Percentiles rank a stretch among this genome's conserved stretches.
Evolutionary conservation across 2,329 filamentous ascomycete genomes (phyloP).

Genomic region (Hypoxylon sp.): DNA sequence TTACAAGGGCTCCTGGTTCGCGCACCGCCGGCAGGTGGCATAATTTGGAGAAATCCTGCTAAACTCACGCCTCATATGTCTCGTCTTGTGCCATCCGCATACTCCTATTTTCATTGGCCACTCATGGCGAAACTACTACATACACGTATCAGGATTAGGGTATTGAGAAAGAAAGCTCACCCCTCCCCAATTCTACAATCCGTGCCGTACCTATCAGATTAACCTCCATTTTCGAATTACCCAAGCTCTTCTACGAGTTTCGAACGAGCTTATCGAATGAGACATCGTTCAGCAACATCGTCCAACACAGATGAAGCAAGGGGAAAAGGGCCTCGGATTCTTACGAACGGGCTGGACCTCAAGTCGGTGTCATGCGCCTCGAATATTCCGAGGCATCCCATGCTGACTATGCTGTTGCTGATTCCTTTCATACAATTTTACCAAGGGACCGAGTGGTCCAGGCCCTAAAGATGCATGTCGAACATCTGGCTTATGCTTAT

Average conservation of each 20-base stretch:
- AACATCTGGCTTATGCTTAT: conserved; percentile 6
- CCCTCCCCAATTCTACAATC: conserved; percentile 4
- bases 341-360: conserved; percentile 5
- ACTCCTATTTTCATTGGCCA: conserved; percentile 24
- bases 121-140: conserved; percentile 12
- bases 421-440: conserved; percentile 11
- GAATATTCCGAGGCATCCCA: conserved; percentile 2
- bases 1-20: conserved; percentile 26
- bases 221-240: conserved; percentile 25
- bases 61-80: conserved; percentile 20
- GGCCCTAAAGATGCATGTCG: conserved; percentile 13
- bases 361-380: conserved; percentile 1
- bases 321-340: conserved; percentile 9
- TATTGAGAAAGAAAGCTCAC: conserved; percentile 17
- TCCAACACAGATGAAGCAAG: conserved; percentile 25
- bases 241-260: conserved; percentile 30
- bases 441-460: conserved; percentile 19
- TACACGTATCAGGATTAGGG: conserved; percentile 22
- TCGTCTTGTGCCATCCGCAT: conserved; percentile 9
- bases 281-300: conserved; percentile 16
- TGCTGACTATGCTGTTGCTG: background rate
- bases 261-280: conserved; percentile 19
- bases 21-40: conserved; percentile 18
- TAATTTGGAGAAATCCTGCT: conserved; percentile 29
- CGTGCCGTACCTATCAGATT: conserved; percentile 14